Base-by-base conservation (phyloP, 345 rosid genomes). In the Corchorus capsularis region DNA sequence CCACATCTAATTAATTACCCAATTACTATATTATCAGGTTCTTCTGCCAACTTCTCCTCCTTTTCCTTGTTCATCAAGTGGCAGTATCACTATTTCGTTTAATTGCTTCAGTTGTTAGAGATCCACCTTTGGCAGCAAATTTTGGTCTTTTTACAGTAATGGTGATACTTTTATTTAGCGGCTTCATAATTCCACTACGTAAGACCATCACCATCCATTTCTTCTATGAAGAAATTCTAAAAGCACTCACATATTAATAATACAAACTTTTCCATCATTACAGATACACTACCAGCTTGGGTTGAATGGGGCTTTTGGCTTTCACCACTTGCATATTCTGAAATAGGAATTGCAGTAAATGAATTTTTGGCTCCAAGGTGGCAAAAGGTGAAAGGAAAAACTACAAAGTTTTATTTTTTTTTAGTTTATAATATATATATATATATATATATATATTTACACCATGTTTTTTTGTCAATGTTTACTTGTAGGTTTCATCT, bases 361-460 rank as follows among this genome's bases (percentile, higher is more conserved):
- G 92, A 89, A 70, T 86, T 89, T 73, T 90, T 80, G 0, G 82
- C 87, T 32, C 92, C 85, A 15, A 78, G 90, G 72, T 89, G 92
- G 92, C 81, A 81, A 74, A 67, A 89, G 88, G 92, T 86, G n/a
- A n/a, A 55, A 41, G 32, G 20, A 12, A 41, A n/a, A n/a, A n/a
- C n/a, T n/a, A n/a, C n/a, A n/a, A n/a, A n/a, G n/a, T n/a, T n/a
- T n/a, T n/a, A n/a, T n/a, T n/a, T n/a, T n/a, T n/a, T n/a, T n/a
- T n/a, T n/a, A n/a, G n/a, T n/a, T n/a, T n/a, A n/a, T n/a, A n/a
- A n/a, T n/a, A n/a, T n/a, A n/a, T n/a, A n/a, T n/a, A n/a, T n/a
- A n/a, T n/a, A n/a, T n/a, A n/a, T n/a, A n/a, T n/a, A n/a, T n/a
- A n/a, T n/a, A n/a, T n/a, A n/a, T n/a, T n/a, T n/a, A n/a, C n/a